Conservation (phyloP, 768 basidiomycete genomes). For the Stropharia rugosoannulata region DNA sequence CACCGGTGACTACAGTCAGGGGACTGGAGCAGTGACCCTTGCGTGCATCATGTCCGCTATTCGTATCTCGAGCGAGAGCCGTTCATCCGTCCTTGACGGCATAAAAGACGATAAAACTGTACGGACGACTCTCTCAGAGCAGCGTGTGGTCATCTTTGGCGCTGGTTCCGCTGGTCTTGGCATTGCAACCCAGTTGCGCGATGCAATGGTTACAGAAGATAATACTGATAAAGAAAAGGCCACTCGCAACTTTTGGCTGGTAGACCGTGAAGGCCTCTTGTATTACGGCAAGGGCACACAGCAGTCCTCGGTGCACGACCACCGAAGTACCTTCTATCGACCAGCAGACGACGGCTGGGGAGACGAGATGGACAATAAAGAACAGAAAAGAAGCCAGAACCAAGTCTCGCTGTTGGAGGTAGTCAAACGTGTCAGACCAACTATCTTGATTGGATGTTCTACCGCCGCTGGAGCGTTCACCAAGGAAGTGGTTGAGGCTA, state of each 20-base stretch:
- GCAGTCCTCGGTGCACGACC: constrained; percentile 10
- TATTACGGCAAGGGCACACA: constrained; percentile 25
- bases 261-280: constrained; percentile 52
- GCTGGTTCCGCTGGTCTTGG: constrained; percentile 84
- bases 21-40: constrained; percentile 75
- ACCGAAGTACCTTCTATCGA: constrained; percentile 56
- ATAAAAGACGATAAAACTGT: neutral
- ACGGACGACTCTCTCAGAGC: constrained; percentile 51
- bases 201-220: constrained; percentile 65
- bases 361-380: neutral
- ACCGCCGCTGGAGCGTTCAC: constrained; percentile 78
- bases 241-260: constrained; percentile 64
- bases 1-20: constrained; percentile 45
- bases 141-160: constrained; percentile 78
- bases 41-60: constrained; percentile 68
- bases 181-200: constrained; percentile 72
- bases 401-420: constrained; percentile 63
- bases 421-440: constrained; percentile 72
- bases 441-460: constrained; percentile 82
- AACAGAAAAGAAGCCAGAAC: constrained; percentile 28
- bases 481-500: constrained; percentile 64
- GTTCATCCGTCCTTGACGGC: constrained; percentile 10
- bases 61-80: constrained; percentile 49
- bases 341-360: constrained; percentile 40
- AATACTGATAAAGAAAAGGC: constrained; percentile 56